Percentiles rank a stretch among this genome's conserved stretches.
Conservation (phyloP, 2,329 filamentous ascomycete species). For the Verticillium dahliae region DNA sequence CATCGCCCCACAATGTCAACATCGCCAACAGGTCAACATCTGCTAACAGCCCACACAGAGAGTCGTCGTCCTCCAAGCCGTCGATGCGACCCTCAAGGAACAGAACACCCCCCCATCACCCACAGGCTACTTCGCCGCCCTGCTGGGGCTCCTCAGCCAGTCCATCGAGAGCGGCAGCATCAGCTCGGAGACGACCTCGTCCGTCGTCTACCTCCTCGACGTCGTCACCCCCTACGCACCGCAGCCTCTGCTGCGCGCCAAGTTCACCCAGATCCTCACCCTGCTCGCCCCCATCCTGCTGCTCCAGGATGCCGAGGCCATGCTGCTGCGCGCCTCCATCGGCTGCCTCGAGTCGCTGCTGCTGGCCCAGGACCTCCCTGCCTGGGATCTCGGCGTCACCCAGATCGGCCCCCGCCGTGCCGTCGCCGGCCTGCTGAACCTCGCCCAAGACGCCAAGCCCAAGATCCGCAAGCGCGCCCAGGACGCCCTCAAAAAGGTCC, state of each 20-base stretch:
- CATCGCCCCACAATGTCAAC: too few species aligned
- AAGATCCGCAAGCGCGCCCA: constrained; percentile 93
- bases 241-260: constrained; percentile 79
- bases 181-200: constrained; percentile 76
- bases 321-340: constrained; percentile 79
- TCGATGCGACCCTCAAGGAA: constrained; percentile 87
- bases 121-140: constrained; percentile 92
- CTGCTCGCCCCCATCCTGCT: constrained; percentile 80
- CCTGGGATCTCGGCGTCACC: constrained; percentile 80
- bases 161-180: constrained; percentile 61
- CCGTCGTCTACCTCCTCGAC: constrained; percentile 93
- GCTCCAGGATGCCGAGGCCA: constrained; percentile 75
- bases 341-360: constrained; percentile 91
- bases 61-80: constrained; percentile 77
- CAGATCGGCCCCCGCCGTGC: constrained; percentile 83
- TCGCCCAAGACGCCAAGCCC: constrained; percentile 80
- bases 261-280: constrained; percentile 89
- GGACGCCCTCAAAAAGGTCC: constrained; percentile 76
- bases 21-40: not conserved
- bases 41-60: constrained; percentile 43
- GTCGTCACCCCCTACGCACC: constrained; percentile 81
- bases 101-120: constrained; percentile 78
- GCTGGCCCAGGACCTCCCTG: constrained; percentile 75
- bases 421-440: constrained; percentile 75
- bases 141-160: constrained; percentile 79